These are phyloP conservation scores for Penicillium sclerotigenum DNA, from an alignment of 2,329 filamentous ascomycete species.

Conservation along the genomic window DNA sequence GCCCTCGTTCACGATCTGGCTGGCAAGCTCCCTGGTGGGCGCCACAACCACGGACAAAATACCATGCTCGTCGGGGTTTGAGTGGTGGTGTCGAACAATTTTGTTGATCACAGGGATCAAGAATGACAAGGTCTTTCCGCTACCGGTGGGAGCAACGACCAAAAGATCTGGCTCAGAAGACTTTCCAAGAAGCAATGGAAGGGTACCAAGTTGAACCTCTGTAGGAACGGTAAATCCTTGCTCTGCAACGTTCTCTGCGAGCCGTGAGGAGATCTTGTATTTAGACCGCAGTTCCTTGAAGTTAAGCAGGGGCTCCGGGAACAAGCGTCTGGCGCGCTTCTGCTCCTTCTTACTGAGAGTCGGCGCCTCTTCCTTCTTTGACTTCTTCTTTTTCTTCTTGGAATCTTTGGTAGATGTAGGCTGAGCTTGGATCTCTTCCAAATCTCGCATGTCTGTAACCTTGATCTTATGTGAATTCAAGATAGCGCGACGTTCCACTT, in stretches of 20 bases:
- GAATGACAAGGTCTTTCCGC: constrained; percentile 93
- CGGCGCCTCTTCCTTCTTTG: constrained; percentile 46
- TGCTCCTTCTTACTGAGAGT: constrained; percentile 47
- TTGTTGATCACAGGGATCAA: constrained; percentile 80
- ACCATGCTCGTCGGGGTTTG: constrained; percentile 54
- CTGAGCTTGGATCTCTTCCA: constrained; percentile 34
- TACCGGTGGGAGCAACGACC: constrained; percentile 89
- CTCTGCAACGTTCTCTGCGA: constrained; percentile 75
- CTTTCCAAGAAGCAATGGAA: constrained; percentile 70
- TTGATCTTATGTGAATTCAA: constrained; percentile 81
- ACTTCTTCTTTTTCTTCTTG: constrained; percentile 55
- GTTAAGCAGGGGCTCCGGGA: constrained; percentile 72
- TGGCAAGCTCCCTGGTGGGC: constrained; percentile 75
- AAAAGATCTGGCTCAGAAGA: constrained; percentile 66
- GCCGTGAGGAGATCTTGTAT: constrained; percentile 69
- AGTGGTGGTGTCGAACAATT: constrained; percentile 56
- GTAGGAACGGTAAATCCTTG: constrained; percentile 87
- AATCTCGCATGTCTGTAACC: constrained; percentile 67
- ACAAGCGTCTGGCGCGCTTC: constrained; percentile 57
- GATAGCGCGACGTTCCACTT: constrained; percentile 70
- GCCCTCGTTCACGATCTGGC: constrained; percentile 78
- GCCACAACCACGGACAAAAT: constrained; percentile 70
- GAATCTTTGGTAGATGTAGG: constrained; percentile 35
- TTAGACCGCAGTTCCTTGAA: constrained; percentile 69
- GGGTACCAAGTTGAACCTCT: constrained; percentile 83